Conservation (phyloP, 768 basidiomycete genomes). For the Mycena venus region DNA sequence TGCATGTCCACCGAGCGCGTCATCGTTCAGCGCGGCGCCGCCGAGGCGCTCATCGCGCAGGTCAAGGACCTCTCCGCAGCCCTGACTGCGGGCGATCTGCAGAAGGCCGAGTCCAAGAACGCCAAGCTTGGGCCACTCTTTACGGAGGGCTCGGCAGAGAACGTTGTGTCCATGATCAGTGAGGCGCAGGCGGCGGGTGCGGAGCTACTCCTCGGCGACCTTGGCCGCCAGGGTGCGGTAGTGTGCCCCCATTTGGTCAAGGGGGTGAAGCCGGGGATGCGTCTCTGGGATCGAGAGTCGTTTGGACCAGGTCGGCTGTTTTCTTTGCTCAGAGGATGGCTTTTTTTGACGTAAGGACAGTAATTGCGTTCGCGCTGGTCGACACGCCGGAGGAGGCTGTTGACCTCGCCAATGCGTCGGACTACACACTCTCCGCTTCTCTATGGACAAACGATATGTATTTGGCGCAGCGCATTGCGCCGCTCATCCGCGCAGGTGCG, state of each 20-base stretch:
- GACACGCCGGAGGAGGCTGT: constrained; percentile 68
- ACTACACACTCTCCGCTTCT: constrained; percentile 64
- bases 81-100: constrained; percentile 52
- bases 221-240: constrained; percentile 52
- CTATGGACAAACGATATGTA: constrained; percentile 66
- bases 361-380: constrained; percentile 58
- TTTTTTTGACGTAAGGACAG: constrained; percentile 36
- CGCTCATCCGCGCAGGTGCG: constrained; percentile 61
- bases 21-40: constrained; percentile 60
- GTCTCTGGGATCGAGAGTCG: constrained; percentile 69
- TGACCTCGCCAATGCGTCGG: constrained; percentile 65
- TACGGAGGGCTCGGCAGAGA: constrained; percentile 58
- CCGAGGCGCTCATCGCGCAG: constrained; percentile 49
- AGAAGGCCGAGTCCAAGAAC: constrained; percentile 37
- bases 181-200: constrained; percentile 62
- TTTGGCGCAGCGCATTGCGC: constrained; percentile 59
- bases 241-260: constrained; percentile 67
- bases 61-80: constrained; percentile 47
- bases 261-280: constrained; percentile 63
- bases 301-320: constrained; percentile 67
- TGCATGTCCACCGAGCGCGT: constrained; percentile 74
- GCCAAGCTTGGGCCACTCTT: constrained; percentile 57
- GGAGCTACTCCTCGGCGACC: constrained; percentile 59
- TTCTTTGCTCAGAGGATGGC: background rate
- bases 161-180: constrained; percentile 56